Evolutionary conservation across 2,329 filamentous ascomycete genomes (phyloP), one percentile per base, ranked within the genome.

Genomic region (Pseudopyricularia javanii): DNA sequence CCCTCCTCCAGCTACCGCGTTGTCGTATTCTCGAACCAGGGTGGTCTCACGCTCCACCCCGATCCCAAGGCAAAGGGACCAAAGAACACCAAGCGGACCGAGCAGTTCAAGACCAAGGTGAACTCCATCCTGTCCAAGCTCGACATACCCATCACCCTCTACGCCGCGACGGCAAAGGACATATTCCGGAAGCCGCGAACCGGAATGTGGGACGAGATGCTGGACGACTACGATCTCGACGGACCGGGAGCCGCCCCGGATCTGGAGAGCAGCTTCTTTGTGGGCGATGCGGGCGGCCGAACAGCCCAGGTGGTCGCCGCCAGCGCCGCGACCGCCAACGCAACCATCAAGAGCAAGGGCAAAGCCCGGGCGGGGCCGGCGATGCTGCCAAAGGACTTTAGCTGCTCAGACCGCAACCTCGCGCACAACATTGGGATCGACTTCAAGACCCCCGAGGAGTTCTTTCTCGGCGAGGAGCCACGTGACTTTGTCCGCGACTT

Each of bases 401-500:
- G 79, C 61, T 83, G 79, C 59, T 83, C 80, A 8, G 81, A 85
- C 61, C 71, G 88, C 54, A 87, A 96, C 61, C 85, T 97, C 60
- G 91, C 93, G 3, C 75, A 83, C 56, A 97, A 98, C 62, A 70
- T 91, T 12, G 88, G 88, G 4, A 80, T 98, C 58, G 64, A 71
- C 12, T 98, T 91, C 65, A 72, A 82, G 54, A 95, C 91, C 0
- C 93, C 93, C 0, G 93, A 98, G 63, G 91, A 96, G 66, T 95
- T 85, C 69, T 97, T 97, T 63, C 76, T 91, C 1, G 76, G 76
- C 2, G 79, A 88, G 59, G 62, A 76, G 24, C 73, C 85, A 1
- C 76, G 82, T 57, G 76, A 80, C 1, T 93, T 88, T 62, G 67
- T 68, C 9, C 76, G 87, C 53, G 72, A 79, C 0, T 94, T 97